Conservation (phyloP, 768 basidiomycete species). For the Mrakia frigida region DNA sequence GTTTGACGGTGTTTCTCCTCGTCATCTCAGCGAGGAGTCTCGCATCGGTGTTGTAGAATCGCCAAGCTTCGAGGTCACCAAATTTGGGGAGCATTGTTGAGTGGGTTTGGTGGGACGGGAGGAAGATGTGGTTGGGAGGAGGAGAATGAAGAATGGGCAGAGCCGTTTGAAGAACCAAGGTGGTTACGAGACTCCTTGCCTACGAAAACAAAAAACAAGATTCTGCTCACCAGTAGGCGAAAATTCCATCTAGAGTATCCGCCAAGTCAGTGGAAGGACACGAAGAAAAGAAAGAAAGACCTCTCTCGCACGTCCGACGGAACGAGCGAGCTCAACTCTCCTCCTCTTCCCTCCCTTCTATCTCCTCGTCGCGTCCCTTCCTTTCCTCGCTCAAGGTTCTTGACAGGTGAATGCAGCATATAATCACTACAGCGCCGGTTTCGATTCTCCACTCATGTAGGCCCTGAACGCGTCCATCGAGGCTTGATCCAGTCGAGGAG, state of each 20-base stretch:
- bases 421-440: neutral
- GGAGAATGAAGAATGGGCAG: neutral
- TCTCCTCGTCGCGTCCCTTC: no score
- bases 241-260: no score
- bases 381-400: neutral
- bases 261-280: no score
- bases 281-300: no score
- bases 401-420: neutral
- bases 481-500: neutral
- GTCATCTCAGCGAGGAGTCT: neutral
- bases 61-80: neutral
- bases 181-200: neutral
- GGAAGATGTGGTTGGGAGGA: neutral
- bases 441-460: neutral
- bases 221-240: no score
- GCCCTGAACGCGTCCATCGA: neutral
- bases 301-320: no score
- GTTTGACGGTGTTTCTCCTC: neutral
- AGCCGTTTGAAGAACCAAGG: neutral
- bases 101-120: neutral
- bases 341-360: no score
- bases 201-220: no score
- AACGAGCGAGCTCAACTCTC: no score
- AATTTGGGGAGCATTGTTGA: neutral
- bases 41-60: neutral